These are phyloP conservation scores for Lactarius sanguifluus DNA, from an alignment of 768 basidiomycete genomes.

Conservation along the genomic window DNA sequence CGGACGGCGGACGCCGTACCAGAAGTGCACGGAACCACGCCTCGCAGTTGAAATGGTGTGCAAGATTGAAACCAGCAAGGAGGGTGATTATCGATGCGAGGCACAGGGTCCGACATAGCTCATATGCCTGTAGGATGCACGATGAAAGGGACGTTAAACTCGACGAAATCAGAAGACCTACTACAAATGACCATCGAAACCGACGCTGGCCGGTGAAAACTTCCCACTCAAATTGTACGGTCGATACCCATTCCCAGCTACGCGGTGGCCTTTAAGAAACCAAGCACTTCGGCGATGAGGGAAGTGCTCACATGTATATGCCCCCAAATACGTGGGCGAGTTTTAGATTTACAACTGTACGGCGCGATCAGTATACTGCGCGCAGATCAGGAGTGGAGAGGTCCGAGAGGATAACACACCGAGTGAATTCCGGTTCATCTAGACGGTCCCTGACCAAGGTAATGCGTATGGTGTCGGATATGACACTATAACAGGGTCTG, in stretches of 20 bases:
- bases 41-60: not conserved
- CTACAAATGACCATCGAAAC: slow-evolving; percentile 16
- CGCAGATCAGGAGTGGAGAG: not conserved
- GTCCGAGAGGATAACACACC: not conserved
- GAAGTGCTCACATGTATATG: slow-evolving; percentile 9
- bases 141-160: not conserved
- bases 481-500: not conserved
- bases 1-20: not conserved
- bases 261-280: not conserved
- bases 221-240: slow-evolving; percentile 12
- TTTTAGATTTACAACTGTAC: slow-evolving; percentile 13
- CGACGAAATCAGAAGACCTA: not conserved
- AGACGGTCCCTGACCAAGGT: not conserved
- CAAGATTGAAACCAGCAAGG: slow-evolving; percentile 7
- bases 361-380: not conserved
- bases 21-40: slow-evolving; percentile 9
- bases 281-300: not conserved
- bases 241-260: slow-evolving; percentile 16
- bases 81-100: not conserved
- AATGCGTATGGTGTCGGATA: not conserved
- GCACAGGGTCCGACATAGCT: slow-evolving; percentile 6
- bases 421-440: not conserved
- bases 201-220: slow-evolving; percentile 10
- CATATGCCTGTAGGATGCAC: slow-evolving; percentile 1
- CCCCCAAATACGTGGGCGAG: slow-evolving; percentile 16